Conservation (phyloP, 352 stramenopile species). For the Pythium chondricola region DNA sequence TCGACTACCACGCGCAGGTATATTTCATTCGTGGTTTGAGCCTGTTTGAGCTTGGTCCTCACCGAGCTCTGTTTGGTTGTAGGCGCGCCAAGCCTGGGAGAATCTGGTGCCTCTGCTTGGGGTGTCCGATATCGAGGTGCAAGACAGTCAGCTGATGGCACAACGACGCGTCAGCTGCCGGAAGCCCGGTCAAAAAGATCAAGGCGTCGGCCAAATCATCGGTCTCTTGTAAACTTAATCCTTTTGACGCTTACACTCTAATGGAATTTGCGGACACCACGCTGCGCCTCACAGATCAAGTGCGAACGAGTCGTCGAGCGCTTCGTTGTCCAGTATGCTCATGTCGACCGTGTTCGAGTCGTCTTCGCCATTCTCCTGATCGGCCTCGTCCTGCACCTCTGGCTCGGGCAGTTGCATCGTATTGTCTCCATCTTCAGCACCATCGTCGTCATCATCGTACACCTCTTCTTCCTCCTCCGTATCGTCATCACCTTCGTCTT, state of each 20-base stretch:
- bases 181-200: conserved; percentile 64
- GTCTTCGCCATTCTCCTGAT: not conserved
- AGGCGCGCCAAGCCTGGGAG: conserved; percentile 73
- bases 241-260: not conserved
- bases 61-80: not conserved
- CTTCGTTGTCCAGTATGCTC: conserved; percentile 1
- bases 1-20: conserved; percentile 80
- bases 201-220: conserved; percentile 48
- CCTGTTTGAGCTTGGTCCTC: not conserved
- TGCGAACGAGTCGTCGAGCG: conserved; percentile 12
- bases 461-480: conserved; percentile 24
- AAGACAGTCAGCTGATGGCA: conserved; percentile 46
- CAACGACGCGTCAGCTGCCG: conserved; percentile 46
- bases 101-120: conserved; percentile 58
- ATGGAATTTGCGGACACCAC: too few species aligned
- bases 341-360: conserved; percentile 6
- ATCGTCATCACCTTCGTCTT: conserved; percentile 24
- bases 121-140: conserved; percentile 47
- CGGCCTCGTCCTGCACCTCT: not conserved
- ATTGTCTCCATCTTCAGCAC: conserved; percentile 5
- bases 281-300: too few species aligned
- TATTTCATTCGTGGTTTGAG: not conserved
- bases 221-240: conserved; percentile 45
- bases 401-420: conserved; percentile 7
- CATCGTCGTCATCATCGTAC: conserved; percentile 52